These are phyloP conservation scores for Suhomyces taliae DNA, from an alignment of 1,139 yeast species.

Conservation along the genomic window DNA sequence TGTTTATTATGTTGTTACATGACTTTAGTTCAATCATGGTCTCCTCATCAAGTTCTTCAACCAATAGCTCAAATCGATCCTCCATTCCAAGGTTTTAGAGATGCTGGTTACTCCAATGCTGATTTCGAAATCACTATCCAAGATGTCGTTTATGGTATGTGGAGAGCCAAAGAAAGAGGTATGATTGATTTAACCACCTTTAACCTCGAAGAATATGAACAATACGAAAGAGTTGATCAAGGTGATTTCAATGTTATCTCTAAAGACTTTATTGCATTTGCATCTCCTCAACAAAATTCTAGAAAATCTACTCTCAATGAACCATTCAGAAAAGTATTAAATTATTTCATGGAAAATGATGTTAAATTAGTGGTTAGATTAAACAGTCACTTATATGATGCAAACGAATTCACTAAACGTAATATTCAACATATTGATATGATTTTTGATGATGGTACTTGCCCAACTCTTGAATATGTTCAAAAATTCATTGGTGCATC, in stretches of 20 bases:
- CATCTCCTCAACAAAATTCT: constrained; percentile 83
- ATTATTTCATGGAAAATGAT: constrained; percentile 66
- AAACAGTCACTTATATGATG: constrained; percentile 87
- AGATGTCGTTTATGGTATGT: constrained; percentile 91
- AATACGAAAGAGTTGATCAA: constrained; percentile 91
- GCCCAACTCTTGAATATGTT: constrained; percentile 92
- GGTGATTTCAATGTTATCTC: constrained; percentile 93
- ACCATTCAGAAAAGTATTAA: constrained; percentile 78
- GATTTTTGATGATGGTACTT: constrained; percentile 97
- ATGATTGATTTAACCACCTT: constrained; percentile 85
- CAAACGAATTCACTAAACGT: constrained; percentile 74
- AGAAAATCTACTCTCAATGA: constrained; percentile 54
- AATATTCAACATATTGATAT: constrained; percentile 90
- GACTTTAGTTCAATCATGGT: constrained; percentile 95
- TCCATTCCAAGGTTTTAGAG: constrained; percentile 92
- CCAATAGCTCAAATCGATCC: constrained; percentile 92
- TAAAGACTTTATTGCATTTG: constrained; percentile 95
- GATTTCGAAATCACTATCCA: constrained; percentile 92
- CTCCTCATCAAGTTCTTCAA: constrained; percentile 95
- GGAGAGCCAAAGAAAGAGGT: constrained; percentile 97
- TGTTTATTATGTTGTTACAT: constrained; percentile 91
- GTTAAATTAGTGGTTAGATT: constrained; percentile 89
- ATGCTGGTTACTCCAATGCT: constrained; percentile 95
- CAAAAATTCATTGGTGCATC: constrained; percentile 93
- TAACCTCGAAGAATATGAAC: constrained; percentile 90